Evolutionary conservation across 1,284 basidiomycete genomes (phyloP).

Genomic region (Ceratobasidium sp.): DNA sequence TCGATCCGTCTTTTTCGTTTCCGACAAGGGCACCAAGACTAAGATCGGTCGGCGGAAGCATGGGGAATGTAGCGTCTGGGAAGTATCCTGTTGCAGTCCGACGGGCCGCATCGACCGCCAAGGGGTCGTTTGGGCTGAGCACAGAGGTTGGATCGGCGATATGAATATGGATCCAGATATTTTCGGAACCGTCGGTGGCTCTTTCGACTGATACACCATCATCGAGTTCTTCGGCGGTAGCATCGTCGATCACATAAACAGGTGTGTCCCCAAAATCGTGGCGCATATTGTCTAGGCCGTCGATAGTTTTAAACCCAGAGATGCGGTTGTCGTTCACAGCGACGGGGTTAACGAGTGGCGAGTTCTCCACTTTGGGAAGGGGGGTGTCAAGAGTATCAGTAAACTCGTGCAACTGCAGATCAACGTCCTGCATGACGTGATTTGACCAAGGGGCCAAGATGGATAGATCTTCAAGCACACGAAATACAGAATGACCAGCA

Average conservation of each 20-base stretch:
- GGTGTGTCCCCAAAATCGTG: slow-evolving; percentile 85
- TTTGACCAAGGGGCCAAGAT: slow-evolving; percentile 30
- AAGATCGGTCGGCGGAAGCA: slow-evolving; percentile 67
- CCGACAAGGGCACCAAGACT: slow-evolving; percentile 63
- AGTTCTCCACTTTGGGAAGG: slow-evolving; percentile 50
- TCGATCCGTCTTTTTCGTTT: slow-evolving; percentile 47
- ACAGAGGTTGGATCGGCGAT: slow-evolving; percentile 91
- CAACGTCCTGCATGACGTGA: slow-evolving; percentile 44
- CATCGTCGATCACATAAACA: slow-evolving; percentile 91
- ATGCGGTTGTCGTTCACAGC: slow-evolving; percentile 62
- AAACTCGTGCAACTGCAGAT: slow-evolving; percentile 46
- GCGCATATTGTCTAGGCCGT: slow-evolving; percentile 70
- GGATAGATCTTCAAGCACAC: slow-evolving; percentile 26
- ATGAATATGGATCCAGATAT: slow-evolving; percentile 88
- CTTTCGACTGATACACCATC: slow-evolving; percentile 89
- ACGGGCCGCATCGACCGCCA: slow-evolving; percentile 64
- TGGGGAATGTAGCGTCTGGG: slow-evolving; percentile 67
- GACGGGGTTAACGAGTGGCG: slow-evolving; percentile 54
- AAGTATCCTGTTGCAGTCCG: slow-evolving; percentile 67
- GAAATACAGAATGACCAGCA: neutral
- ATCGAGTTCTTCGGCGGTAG: slow-evolving; percentile 85
- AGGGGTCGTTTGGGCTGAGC: slow-evolving; percentile 71
- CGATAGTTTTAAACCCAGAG: slow-evolving; percentile 48
- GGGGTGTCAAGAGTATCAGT: slow-evolving; percentile 43
- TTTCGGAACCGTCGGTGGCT: slow-evolving; percentile 62